Evolutionary conservation across 306 rosid species (phyloP).

Genomic region (Astragalus membranaceus): DNA sequence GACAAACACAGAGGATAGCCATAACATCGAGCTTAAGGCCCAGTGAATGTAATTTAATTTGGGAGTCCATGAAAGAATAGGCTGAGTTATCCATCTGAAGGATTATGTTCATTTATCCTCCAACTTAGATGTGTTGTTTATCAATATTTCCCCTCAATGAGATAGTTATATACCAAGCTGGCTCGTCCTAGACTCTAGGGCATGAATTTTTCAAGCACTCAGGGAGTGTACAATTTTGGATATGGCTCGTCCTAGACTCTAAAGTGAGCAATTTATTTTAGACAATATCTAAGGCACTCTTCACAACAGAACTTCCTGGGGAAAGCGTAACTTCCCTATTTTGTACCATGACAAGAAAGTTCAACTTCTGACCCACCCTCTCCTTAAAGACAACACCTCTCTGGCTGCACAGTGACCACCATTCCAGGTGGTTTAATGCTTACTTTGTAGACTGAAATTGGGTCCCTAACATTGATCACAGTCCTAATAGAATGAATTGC

Average conservation of each 20-base stretch:
- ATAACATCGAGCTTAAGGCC: too few relatives aligned
- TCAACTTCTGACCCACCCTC: slow-evolving; percentile 73
- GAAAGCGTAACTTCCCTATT: slow-evolving; percentile 60
- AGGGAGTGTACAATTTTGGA: background rate
- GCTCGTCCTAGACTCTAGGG: background rate
- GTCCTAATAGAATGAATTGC: slow-evolving; percentile 59
- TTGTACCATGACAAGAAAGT: slow-evolving; percentile 73
- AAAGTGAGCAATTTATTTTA: too few relatives aligned
- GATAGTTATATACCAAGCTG: background rate
- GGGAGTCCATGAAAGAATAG: too few relatives aligned
- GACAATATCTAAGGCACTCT: slow-evolving; percentile 39
- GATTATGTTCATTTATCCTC: too few relatives aligned
- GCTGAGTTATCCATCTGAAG: too few relatives aligned
- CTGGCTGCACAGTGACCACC: slow-evolving; percentile 66
- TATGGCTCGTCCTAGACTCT: too few relatives aligned
- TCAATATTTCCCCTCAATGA: too few relatives aligned
- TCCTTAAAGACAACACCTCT: slow-evolving; percentile 42
- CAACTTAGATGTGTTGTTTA: too few relatives aligned
- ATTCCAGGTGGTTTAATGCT: slow-evolving; percentile 45
- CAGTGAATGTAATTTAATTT: too few relatives aligned
- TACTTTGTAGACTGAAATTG: slow-evolving; percentile 59
- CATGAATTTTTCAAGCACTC: background rate
- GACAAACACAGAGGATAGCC: too few relatives aligned
- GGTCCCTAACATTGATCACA: slow-evolving; percentile 77
- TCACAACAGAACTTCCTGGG: slow-evolving; percentile 53